A percentile compares a stretch with the other conserved stretches of the same genome.
These are phyloP conservation scores for Colletotrichum camelliae DNA, from an alignment of 2,329 filamentous ascomycete genomes.

Conservation along the genomic window DNA sequence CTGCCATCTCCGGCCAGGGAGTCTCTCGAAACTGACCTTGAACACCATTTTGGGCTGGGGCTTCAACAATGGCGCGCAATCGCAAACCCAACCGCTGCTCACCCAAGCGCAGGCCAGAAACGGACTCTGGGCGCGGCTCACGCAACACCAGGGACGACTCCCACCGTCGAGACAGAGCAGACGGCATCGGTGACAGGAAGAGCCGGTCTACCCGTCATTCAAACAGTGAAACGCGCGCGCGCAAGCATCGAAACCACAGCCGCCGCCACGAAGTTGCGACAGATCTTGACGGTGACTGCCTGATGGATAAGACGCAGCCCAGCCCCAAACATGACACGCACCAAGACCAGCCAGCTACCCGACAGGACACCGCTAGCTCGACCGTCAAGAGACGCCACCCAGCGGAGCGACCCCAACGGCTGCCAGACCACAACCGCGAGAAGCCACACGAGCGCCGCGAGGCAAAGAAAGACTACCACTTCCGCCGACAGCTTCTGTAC, in stretches of 20 bases:
- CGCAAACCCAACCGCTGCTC: neutral
- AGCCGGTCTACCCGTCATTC: neutral
- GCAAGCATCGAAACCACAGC: neutral
- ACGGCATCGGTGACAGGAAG: neutral
- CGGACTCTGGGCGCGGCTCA: neutral
- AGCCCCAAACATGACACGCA: neutral
- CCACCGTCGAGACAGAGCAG: neutral
- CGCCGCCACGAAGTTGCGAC: neutral
- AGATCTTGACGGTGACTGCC: constrained; percentile 8
- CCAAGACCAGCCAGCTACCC: neutral
- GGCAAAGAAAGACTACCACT: neutral
- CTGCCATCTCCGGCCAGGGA: neutral
- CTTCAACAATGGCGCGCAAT: neutral
- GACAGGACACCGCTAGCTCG: neutral
- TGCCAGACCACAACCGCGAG: neutral
- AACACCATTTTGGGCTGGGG: neutral
- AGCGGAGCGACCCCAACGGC: neutral
- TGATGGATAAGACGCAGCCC: constrained; percentile 1
- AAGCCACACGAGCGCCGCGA: neutral
- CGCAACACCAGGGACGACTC: neutral
- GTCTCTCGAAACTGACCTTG: neutral
- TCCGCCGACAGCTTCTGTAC: constrained; percentile 1
- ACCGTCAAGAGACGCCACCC: neutral
- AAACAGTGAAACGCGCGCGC: neutral
- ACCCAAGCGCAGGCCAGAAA: neutral